Conservation (phyloP, 1,139 yeast species). For the Zhuliangozyma blackwelliae region DNA sequence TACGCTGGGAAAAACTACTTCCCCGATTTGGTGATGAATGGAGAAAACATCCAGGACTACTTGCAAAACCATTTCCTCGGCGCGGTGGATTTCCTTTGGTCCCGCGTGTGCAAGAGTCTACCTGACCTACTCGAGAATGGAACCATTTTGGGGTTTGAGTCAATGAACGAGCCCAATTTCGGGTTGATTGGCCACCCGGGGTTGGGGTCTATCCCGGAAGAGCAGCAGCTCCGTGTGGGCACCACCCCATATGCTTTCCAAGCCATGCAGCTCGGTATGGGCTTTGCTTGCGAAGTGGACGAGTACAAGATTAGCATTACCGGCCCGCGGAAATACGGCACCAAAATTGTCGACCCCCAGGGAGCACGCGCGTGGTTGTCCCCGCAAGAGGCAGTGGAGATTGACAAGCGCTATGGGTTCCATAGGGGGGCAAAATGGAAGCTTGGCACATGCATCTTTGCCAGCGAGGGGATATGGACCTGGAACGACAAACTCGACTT, state of each 20-base stretch:
- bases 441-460: constrained; percentile 75
- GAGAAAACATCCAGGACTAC: constrained; percentile 71
- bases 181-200: constrained; percentile 58
- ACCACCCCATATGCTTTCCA: constrained; percentile 67
- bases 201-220: constrained; percentile 43
- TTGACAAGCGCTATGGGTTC: constrained; percentile 70
- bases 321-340: constrained; percentile 68
- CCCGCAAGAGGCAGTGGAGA: constrained; percentile 27
- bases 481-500: constrained; percentile 32
- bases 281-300: constrained; percentile 61
- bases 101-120: constrained; percentile 38
- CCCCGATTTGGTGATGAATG: constrained; percentile 70
- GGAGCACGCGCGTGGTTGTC: constrained; percentile 69
- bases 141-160: constrained; percentile 71
- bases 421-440: constrained; percentile 59
- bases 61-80: constrained; percentile 61
- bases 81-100: constrained; percentile 55
- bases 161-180: constrained; percentile 79
- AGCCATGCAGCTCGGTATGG: constrained; percentile 65
- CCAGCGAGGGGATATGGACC: constrained; percentile 70
- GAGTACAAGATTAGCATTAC: constrained; percentile 61
- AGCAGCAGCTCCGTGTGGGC: constrained; percentile 58
- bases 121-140: constrained; percentile 55
- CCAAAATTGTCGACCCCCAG: constrained; percentile 56
- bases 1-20: constrained; percentile 70